These are phyloP conservation scores for Fusarium nygamai DNA, from an alignment of 2,329 filamentous ascomycete genomes.

Conservation along the genomic window DNA sequence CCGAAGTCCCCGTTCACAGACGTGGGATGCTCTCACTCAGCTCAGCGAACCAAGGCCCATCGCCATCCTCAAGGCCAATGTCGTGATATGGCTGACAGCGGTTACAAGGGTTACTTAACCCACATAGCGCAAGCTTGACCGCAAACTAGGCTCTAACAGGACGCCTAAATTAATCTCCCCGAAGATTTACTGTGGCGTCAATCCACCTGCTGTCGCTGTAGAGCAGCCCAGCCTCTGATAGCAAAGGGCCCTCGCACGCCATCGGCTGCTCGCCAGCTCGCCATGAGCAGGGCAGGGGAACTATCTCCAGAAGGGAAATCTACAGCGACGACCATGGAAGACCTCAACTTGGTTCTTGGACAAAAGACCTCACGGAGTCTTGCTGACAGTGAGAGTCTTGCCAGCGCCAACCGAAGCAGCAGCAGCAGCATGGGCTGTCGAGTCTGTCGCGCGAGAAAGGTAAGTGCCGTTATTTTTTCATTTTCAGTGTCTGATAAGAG, in stretches of 20 bases:
- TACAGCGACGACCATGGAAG: slow-evolving; percentile 15
- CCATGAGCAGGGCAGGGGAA: slow-evolving; percentile 35
- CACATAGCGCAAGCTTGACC: slow-evolving; percentile 37
- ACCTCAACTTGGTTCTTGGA: slow-evolving; percentile 19
- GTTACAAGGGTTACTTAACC: slow-evolving; percentile 33
- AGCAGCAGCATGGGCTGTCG: slow-evolving; percentile 51
- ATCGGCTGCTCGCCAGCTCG: slow-evolving; percentile 45
- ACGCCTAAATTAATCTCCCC: slow-evolving; percentile 28
- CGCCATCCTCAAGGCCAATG: slow-evolving; percentile 38
- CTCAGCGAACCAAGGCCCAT: slow-evolving; percentile 8
- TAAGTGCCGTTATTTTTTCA: slow-evolving; percentile 26
- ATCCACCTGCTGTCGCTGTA: slow-evolving; percentile 9
- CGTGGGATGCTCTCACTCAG: slow-evolving; percentile 19
- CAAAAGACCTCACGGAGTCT: slow-evolving; percentile 31
- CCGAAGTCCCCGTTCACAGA: slow-evolving; percentile 21
- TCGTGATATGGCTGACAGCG: slow-evolving; percentile 39
- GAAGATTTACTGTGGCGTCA: slow-evolving; percentile 30
- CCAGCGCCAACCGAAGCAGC: slow-evolving; percentile 28
- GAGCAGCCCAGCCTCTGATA: slow-evolving; percentile 38
- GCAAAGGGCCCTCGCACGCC: slow-evolving; percentile 41
- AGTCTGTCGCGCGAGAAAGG: slow-evolving; percentile 54
- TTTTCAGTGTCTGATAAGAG: not conserved
- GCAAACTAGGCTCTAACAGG: slow-evolving; percentile 13
- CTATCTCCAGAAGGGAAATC: not conserved
- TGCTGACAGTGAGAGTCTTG: slow-evolving; percentile 25